phyloP scores from a whole-genome alignment of 2,329 filamentous ascomycete species.

The Nothophoma quercina region DNA sequence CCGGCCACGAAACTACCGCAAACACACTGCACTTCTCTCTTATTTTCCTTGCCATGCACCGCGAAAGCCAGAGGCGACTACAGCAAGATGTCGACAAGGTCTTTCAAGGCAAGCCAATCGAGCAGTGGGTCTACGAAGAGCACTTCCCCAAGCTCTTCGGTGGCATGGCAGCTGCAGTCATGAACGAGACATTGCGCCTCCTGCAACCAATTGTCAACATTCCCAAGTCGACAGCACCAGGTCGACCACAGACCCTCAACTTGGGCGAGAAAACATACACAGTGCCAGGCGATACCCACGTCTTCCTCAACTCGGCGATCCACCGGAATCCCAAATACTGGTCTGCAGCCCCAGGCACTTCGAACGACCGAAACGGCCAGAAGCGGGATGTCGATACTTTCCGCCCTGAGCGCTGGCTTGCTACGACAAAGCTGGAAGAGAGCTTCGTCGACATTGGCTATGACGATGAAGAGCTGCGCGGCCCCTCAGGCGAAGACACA shows the following conservation, averaged over 20 bases:
- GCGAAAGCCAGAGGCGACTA: conserved; percentile 68
- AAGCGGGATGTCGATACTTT: conserved; percentile 73
- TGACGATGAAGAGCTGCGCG: conserved; percentile 64
- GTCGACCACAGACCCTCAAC: conserved; percentile 62
- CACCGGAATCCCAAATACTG: conserved; percentile 78
- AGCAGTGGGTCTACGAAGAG: conserved; percentile 74
- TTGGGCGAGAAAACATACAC: conserved; percentile 66
- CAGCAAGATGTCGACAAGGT: conserved; percentile 74
- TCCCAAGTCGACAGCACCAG: conserved; percentile 66
- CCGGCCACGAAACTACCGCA: conserved; percentile 83
- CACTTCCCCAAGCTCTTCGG: conserved; percentile 71
- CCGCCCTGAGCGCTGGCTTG: conserved; percentile 76
- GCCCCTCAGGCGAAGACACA: conserved; percentile 67
- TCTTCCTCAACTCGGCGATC: conserved; percentile 63
- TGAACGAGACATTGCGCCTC: conserved; percentile 79
- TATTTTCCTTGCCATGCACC: conserved; percentile 71
- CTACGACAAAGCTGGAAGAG: conserved; percentile 34
- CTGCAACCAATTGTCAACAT: conserved; percentile 75
- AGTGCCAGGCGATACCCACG: conserved; percentile 63
- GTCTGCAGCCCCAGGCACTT: conserved; percentile 58
- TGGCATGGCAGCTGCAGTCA: conserved; percentile 74
- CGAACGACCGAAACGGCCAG: conserved; percentile 3
- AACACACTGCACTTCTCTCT: conserved; percentile 77
- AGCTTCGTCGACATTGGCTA: conserved; percentile 49
- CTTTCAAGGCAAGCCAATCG: conserved; percentile 65